Base-by-base conservation (phyloP, 2,329 filamentous ascomycete species). In the Pseudocercospora musae region DNA sequence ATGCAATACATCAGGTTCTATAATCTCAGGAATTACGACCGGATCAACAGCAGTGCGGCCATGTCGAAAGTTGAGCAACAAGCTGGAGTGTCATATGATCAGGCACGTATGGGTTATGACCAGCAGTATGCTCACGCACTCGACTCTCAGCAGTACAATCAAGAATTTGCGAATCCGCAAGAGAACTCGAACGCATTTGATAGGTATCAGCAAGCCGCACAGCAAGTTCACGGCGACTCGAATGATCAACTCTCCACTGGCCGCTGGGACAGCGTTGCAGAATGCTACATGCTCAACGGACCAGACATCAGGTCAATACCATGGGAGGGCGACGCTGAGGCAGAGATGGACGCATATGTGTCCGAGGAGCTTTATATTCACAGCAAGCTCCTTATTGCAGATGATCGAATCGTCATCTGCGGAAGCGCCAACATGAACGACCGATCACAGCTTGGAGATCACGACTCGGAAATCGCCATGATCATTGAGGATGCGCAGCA, bases 381-480 rank as follows among this genome's bases (percentile, higher is more conserved):
- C 78, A 85, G 82, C 72, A 91, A 91, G 80, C 78, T 91, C 20
- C 82, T 91, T 62, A 95, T 96, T 63, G 91, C 89, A 49, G 92
- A 96, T 72, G 92, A 96, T 74, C 83, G 85, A 7, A 82, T 90
- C 55, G 90, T 92, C 61, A 93, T 96, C 67, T 93, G 90, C 74
- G 92, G 92, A 65, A 91, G 84, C 59, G 86, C 86, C 23, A 89
- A 89, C 69, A 79, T 89, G 70, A 89, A 89, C 69, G 87, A 88
- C 69, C 81, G 86, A 59, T 93, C 89, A 2, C 90, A 96, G 78
- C 84, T 96, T 3, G 92, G 91, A 37, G 84, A 86, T 62, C 92
- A 95, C 76, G 92, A 96, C 78, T 91, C 88, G 0, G 92, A 96
- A 74, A 91, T 96, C 59, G 91, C 92, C n/a, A 89, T 96, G 66